phyloP scores from a whole-genome alignment of 306 rosid species.

The Comarum palustre region DNA sequence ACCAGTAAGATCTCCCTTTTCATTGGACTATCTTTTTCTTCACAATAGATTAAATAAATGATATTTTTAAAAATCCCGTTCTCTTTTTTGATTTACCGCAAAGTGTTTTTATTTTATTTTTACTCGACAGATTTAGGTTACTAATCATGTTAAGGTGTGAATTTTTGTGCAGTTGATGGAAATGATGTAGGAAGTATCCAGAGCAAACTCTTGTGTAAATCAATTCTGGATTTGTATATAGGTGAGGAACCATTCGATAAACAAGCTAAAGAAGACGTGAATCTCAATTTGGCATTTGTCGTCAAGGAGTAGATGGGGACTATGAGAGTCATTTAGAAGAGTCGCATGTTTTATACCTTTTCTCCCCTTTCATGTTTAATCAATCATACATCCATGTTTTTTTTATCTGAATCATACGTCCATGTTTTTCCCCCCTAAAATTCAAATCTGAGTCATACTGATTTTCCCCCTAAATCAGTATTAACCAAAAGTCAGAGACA shows the following conservation, averaged over 20 bases:
- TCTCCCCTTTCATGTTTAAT: conserved; percentile 7
- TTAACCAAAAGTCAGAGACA: too few species aligned
- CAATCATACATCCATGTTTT: neutral
- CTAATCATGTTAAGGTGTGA: neutral
- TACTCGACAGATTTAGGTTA: neutral
- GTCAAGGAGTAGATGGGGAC: conserved; percentile 41
- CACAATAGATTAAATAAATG: neutral
- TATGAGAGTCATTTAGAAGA: conserved; percentile 3
- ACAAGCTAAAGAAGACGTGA: conserved; percentile 79
- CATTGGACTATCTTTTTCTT: neutral
- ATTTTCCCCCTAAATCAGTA: too few species aligned
- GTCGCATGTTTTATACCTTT: conserved; percentile 8
- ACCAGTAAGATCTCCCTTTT: conserved; percentile 54
- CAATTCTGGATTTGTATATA: conserved; percentile 72
- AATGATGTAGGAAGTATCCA: conserved; percentile 87
- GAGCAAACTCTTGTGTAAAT: conserved; percentile 71
- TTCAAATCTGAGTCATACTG: too few species aligned
- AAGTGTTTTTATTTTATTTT: neutral
- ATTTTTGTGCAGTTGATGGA: conserved; percentile 74
- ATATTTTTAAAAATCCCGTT: neutral
- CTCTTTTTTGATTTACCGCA: neutral
- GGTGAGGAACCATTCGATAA: conserved; percentile 89
- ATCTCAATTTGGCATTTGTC: conserved; percentile 51
- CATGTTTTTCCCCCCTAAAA: too few species aligned
- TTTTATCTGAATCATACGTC: neutral